phyloP scores from a whole-genome alignment of 2,329 filamentous ascomycete species.

The Ilyonectria robusta region DNA sequence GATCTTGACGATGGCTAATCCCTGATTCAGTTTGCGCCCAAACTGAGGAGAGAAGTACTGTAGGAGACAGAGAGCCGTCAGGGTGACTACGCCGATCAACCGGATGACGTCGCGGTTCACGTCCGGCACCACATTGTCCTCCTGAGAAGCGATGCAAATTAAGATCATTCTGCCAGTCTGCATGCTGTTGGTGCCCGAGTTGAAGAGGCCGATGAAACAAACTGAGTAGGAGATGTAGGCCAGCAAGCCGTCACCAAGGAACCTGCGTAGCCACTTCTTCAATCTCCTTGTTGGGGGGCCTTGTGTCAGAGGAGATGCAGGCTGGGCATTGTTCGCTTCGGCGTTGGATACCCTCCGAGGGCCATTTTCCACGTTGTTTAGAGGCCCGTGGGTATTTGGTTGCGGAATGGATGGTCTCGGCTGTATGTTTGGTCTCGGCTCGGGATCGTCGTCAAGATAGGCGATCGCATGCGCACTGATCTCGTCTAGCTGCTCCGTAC shows the following conservation, averaged over 20 bases:
- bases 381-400: neutral
- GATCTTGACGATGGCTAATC: slow-evolving; percentile 6
- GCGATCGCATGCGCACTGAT: slow-evolving; percentile 1
- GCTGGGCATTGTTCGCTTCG: neutral
- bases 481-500: slow-evolving; percentile 5
- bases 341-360: neutral
- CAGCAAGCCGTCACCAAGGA: slow-evolving; percentile 10
- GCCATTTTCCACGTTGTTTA: neutral
- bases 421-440: too few relatives aligned
- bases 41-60: slow-evolving; percentile 21
- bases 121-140: neutral
- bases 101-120: slow-evolving; percentile 11
- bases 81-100: neutral
- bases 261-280: neutral
- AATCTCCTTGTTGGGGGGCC: neutral
- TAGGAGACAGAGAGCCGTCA: slow-evolving; percentile 11
- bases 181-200: slow-evolving; percentile 21
- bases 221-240: slow-evolving; percentile 11
- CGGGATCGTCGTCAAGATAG: neutral
- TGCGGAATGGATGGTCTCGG: neutral
- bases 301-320: neutral
- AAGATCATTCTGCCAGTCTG: slow-evolving; percentile 13
- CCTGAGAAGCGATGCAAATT: neutral
- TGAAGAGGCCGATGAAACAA: slow-evolving; percentile 8
- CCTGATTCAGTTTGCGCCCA: slow-evolving; percentile 15